phyloP scores from a whole-genome alignment of 306 rosid species.

The Castanospermum australe region DNA sequence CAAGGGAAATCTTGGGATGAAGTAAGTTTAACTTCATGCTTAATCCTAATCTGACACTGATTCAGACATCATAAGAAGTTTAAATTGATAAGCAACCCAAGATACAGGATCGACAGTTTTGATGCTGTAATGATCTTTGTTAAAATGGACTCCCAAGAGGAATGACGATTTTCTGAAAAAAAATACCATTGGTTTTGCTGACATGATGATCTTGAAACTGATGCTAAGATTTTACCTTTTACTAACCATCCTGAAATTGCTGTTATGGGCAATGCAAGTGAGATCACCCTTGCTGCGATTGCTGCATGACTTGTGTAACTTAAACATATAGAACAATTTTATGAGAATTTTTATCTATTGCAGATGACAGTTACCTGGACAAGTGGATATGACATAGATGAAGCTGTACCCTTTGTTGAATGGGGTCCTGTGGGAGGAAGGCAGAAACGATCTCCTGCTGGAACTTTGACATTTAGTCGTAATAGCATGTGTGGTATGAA shows the following conservation, averaged over 20 bases:
- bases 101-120: background rate
- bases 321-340: background rate
- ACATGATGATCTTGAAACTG: background rate
- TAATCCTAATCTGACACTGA: background rate
- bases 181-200: background rate
- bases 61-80: background rate
- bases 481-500: constrained; percentile 80
- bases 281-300: no score
- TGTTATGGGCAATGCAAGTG: no score
- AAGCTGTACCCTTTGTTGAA: constrained; percentile 64
- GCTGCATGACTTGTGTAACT: background rate
- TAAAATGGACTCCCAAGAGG: no score
- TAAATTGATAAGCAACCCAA: background rate
- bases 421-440: constrained; percentile 54
- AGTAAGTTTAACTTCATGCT: constrained; percentile 37
- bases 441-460: constrained; percentile 57
- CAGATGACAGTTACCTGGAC: constrained; percentile 89
- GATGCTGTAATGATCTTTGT: background rate
- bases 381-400: constrained; percentile 65
- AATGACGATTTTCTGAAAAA: background rate
- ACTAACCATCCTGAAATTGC: background rate
- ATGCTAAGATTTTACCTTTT: background rate
- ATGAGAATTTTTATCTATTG: constrained; percentile 7
- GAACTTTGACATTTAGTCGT: constrained; percentile 58
- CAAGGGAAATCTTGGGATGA: constrained; percentile 81